These are phyloP conservation scores for Limnomonas spitsbergensis DNA, from an alignment of 139 green algal genomes.

Conservation along the genomic window DNA sequence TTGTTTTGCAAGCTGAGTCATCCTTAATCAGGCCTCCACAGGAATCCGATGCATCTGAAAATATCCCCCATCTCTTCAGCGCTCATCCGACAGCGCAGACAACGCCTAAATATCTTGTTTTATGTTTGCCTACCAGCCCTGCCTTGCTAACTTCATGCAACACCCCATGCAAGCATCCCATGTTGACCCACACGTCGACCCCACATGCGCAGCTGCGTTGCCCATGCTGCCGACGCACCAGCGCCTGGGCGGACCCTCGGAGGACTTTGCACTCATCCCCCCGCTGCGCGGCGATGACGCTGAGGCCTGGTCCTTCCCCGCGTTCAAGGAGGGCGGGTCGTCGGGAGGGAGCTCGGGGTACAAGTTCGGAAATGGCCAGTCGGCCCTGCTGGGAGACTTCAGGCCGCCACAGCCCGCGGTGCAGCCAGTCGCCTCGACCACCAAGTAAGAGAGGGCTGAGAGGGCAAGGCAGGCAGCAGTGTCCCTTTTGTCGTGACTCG, in stretches of 20 bases:
- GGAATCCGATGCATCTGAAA: too few relatives aligned
- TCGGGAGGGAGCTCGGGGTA: conserved; percentile 6
- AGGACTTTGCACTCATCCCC: conserved; percentile 52
- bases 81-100: too few relatives aligned
- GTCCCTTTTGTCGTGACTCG: too few relatives aligned
- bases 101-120: too few relatives aligned
- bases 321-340: not conserved
- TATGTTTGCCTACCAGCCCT: too few relatives aligned
- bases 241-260: not conserved
- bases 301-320: conserved; percentile 41
- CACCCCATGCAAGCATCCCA: too few relatives aligned
- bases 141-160: too few relatives aligned
- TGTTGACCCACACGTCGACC: too few relatives aligned
- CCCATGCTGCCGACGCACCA: conserved; percentile 16
- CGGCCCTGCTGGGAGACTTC: conserved; percentile 53
- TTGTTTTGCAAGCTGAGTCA: too few relatives aligned
- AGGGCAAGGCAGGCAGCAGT: too few relatives aligned
- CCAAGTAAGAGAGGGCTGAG: not conserved
- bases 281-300: conserved; percentile 35
- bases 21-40: too few relatives aligned
- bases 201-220: conserved; percentile 11
- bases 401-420: conserved; percentile 10
- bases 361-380: conserved; percentile 24
- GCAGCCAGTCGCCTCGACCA: conserved; percentile 2
- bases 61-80: too few relatives aligned